phyloP scores from a whole-genome alignment of 805 yeast species.

The Lipomyces spencermartinsiae region DNA sequence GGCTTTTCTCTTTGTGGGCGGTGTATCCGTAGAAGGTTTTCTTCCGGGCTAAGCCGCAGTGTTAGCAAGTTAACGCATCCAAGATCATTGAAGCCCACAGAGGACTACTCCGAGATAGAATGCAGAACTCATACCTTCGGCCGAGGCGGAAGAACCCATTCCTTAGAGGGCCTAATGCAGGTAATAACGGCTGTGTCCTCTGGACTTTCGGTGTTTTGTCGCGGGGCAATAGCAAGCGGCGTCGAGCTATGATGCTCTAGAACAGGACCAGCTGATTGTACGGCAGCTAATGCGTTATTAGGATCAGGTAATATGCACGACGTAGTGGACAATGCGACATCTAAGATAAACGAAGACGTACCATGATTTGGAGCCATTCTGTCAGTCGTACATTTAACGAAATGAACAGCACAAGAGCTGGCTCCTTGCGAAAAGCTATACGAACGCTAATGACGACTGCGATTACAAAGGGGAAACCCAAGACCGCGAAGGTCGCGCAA shows the following conservation, averaged over 20 bases:
- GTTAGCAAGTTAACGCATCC: neutral
- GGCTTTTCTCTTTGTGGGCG: conserved; percentile 84
- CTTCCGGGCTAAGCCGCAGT: conserved; percentile 49
- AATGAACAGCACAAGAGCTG: neutral
- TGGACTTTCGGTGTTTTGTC: conserved; percentile 26
- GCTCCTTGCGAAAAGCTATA: conserved; percentile 1
- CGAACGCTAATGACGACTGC: neutral
- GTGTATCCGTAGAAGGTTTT: conserved; percentile 74
- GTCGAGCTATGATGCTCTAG: conserved; percentile 14
- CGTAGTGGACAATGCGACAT: neutral
- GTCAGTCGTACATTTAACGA: neutral
- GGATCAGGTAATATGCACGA: neutral
- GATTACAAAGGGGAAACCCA: neutral
- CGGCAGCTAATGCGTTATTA: conserved; percentile 22
- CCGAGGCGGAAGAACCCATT: conserved; percentile 85
- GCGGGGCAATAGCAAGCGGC: conserved; percentile 34
- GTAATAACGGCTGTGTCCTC: conserved; percentile 12
- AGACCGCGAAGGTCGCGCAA: neutral
- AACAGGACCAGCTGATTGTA: conserved; percentile 23
- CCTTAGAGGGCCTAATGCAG: conserved; percentile 62
- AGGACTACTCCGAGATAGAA: neutral
- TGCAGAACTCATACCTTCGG: conserved; percentile 54
- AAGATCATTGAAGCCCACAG: neutral
- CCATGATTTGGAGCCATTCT: conserved; percentile 31
- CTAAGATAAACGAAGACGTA: conserved; percentile 10